Evolutionary conservation across 768 basidiomycete genomes (phyloP).

Genomic region (Phlebiopsis flavidoalba): DNA sequence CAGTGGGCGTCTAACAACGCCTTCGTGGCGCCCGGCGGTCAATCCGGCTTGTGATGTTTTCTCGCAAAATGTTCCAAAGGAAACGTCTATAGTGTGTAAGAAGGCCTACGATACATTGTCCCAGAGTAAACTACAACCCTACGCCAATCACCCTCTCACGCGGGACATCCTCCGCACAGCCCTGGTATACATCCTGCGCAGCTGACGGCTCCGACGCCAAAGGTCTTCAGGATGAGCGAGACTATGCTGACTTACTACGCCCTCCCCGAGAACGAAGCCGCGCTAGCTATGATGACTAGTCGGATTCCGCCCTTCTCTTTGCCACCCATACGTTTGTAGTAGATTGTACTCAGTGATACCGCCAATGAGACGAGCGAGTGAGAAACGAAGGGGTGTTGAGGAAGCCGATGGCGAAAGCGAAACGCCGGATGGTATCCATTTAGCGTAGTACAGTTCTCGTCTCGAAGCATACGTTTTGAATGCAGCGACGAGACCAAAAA

Average conservation of each 20-base stretch:
- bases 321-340: conserved; percentile 41
- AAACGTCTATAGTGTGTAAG: background rate
- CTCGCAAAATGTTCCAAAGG: background rate
- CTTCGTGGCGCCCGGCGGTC: background rate
- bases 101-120: background rate
- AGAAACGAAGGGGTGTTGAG: conserved; percentile 94
- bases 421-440: conserved; percentile 89
- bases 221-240: conserved; percentile 66
- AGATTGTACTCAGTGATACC: conserved; percentile 76
- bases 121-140: background rate
- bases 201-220: conserved; percentile 69
- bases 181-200: conserved; percentile 86
- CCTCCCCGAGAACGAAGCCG: conserved; percentile 95
- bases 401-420: conserved; percentile 93
- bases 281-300: conserved; percentile 84
- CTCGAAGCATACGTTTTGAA: conserved; percentile 57
- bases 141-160: background rate
- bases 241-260: conserved; percentile 83
- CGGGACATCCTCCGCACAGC: conserved; percentile 64
- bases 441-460: conserved; percentile 48
- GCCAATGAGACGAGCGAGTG: conserved; percentile 85
- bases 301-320: conserved; percentile 55
- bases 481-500: conserved; percentile 66
- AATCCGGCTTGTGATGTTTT: background rate
- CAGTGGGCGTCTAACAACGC: background rate